Evolutionary conservation across 495 filamentous ascomycete genomes (phyloP).

Genomic region (Xylaria nigripes): DNA sequence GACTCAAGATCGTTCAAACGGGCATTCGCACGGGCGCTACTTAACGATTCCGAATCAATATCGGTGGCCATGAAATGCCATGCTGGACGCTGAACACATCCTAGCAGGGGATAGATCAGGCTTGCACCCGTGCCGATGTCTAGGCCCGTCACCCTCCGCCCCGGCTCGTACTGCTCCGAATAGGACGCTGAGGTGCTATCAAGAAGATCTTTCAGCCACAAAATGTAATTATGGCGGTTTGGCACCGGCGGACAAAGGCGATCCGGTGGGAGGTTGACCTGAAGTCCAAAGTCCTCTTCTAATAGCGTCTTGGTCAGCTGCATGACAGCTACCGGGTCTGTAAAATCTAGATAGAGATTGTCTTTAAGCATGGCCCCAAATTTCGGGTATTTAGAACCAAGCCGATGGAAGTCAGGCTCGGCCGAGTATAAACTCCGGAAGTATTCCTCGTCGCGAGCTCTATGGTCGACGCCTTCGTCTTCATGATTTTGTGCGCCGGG

Average conservation of each 20-base stretch:
- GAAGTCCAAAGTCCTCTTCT: constrained; percentile 62
- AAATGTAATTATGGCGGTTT: constrained; percentile 80
- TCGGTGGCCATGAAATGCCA: constrained; percentile 81
- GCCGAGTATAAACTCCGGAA: constrained; percentile 29
- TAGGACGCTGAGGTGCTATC: constrained; percentile 63
- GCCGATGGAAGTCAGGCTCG: constrained; percentile 29
- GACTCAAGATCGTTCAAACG: constrained; percentile 51
- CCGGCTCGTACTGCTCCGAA: constrained; percentile 15
- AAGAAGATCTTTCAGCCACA: constrained; percentile 81
- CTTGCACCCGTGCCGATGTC: constrained; percentile 91
- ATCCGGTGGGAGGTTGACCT: constrained; percentile 62
- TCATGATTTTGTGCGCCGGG: not conserved
- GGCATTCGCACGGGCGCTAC: constrained; percentile 58
- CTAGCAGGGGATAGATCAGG: constrained; percentile 82
- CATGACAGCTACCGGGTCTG: constrained; percentile 65
- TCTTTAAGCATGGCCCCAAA: constrained; percentile 39
- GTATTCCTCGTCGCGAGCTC: constrained; percentile 23
- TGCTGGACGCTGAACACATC: constrained; percentile 51
- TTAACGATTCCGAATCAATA: constrained; percentile 64
- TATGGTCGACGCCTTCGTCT: not conserved
- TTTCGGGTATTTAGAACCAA: constrained; percentile 25
- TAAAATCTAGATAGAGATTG: constrained; percentile 71
- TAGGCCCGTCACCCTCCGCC: constrained; percentile 56
- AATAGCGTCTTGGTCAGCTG: constrained; percentile 77
- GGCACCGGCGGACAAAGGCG: constrained; percentile 87